Conservation (phyloP, 2,329 filamentous ascomycete genomes). For the Calonectria pauciramosa region DNA sequence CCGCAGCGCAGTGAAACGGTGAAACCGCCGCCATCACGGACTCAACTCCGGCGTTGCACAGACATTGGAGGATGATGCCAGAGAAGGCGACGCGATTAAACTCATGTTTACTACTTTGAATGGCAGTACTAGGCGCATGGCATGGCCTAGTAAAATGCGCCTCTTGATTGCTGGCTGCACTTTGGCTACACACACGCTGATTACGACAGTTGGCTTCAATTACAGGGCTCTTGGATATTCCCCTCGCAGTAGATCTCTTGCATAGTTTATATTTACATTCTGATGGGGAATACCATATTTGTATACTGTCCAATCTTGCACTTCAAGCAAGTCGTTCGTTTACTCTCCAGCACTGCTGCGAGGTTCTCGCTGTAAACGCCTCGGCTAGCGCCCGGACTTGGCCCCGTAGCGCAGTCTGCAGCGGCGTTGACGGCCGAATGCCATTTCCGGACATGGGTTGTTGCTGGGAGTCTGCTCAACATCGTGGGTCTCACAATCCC, state of each 20-base stretch:
- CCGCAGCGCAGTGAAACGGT: not conserved
- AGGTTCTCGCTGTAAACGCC: not conserved
- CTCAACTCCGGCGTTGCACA: conserved; percentile 2
- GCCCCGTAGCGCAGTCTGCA: conserved; percentile 14
- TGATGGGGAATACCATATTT: not conserved
- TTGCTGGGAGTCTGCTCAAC: not conserved
- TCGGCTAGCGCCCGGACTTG: conserved; percentile 13
- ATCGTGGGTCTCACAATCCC: not conserved
- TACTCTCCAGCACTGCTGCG: not conserved
- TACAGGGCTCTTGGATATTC: not conserved
- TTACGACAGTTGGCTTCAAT: not conserved
- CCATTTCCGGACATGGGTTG: not conserved
- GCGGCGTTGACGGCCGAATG: conserved; percentile 18
- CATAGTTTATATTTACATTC: too few species aligned
- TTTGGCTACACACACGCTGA: not conserved
- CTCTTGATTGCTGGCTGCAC: too few species aligned
- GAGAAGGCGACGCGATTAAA: not conserved
- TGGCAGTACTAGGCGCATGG: not conserved
- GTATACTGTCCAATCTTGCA: not conserved
- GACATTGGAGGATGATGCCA: not conserved
- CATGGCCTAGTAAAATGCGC: not conserved
- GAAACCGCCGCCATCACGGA: conserved; percentile 3
- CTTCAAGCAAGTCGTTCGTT: not conserved
- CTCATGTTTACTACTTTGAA: not conserved
- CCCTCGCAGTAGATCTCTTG: too few species aligned